Evolutionary conservation across 495 filamentous ascomycete species (phyloP).

Genomic region (Pseudoneurospora amorphoporcata): DNA sequence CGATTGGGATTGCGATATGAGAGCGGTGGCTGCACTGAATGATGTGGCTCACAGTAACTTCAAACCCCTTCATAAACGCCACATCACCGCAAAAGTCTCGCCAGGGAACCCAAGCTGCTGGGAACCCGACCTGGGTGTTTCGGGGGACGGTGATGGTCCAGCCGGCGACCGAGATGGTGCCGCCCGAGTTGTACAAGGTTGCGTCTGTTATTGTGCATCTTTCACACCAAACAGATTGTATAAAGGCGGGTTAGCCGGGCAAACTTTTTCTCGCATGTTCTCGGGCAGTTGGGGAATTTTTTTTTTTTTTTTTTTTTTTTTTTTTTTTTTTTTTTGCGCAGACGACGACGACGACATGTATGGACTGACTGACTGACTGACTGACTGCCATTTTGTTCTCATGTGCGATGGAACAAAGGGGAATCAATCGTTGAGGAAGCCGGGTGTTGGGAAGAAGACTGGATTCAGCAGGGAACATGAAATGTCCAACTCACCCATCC

Average conservation of each 20-base stretch:
- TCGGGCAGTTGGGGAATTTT: not conserved
- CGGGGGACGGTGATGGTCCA: slow-evolving; percentile 30
- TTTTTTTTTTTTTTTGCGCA: too few species aligned
- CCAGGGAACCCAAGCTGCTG: slow-evolving; percentile 28
- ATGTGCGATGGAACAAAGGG: not conserved
- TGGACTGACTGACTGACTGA: not conserved
- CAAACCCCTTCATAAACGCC: slow-evolving; percentile 16
- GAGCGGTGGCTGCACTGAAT: too few species aligned
- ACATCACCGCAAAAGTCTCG: slow-evolving; percentile 20
- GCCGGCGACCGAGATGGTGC: slow-evolving; percentile 26
- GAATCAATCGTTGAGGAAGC: not conserved
- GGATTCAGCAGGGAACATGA: too few species aligned
- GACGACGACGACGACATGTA: too few species aligned
- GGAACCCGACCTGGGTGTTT: slow-evolving; percentile 33
- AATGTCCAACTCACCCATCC: not conserved
- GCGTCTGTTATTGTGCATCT: slow-evolving; percentile 18
- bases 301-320: not conserved
- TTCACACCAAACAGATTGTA: not conserved
- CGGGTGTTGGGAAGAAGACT: too few species aligned
- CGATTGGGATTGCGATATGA: too few species aligned
- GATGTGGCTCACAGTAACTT: slow-evolving; percentile 25
- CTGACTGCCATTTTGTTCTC: not conserved
- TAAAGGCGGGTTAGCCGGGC: not conserved
- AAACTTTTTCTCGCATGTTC: not conserved
- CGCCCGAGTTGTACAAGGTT: slow-evolving; percentile 26